Conservation (phyloP, 176 grass and related monocot species). For the Rhipidocladum racemiflorum region DNA sequence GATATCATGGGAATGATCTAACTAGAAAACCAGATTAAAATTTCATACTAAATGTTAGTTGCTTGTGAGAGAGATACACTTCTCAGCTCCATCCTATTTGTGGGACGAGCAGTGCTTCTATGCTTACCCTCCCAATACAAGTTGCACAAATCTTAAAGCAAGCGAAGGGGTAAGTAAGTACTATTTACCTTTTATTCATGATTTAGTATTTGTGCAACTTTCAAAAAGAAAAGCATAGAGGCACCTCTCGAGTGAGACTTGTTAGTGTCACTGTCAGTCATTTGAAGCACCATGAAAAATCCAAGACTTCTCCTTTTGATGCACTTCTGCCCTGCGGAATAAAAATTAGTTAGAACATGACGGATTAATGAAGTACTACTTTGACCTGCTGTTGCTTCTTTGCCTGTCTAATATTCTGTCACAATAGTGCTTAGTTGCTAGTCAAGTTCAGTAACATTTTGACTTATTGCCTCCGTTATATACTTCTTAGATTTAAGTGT, state of each 20-base stretch:
- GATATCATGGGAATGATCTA: too few species aligned
- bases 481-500: neutral
- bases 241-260: too few species aligned
- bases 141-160: too few species aligned
- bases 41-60: too few species aligned
- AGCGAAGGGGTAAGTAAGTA: too few species aligned
- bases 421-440: neutral
- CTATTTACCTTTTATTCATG: too few species aligned
- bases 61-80: neutral
- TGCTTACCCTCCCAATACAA: too few species aligned
- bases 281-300: neutral
- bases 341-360: neutral
- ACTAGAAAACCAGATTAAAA: too few species aligned
- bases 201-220: too few species aligned
- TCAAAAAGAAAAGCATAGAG: too few species aligned
- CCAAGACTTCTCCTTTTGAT: constrained; percentile 1
- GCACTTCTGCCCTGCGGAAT: neutral
- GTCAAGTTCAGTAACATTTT: neutral
- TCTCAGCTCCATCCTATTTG: neutral
- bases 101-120: too few species aligned
- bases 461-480: neutral
- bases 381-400: neutral
- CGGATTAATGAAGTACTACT: neutral
- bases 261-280: neutral
- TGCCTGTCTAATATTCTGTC: neutral